phyloP scores from a whole-genome alignment of 2,329 filamentous ascomycete species.

The Fusarium sp. region DNA sequence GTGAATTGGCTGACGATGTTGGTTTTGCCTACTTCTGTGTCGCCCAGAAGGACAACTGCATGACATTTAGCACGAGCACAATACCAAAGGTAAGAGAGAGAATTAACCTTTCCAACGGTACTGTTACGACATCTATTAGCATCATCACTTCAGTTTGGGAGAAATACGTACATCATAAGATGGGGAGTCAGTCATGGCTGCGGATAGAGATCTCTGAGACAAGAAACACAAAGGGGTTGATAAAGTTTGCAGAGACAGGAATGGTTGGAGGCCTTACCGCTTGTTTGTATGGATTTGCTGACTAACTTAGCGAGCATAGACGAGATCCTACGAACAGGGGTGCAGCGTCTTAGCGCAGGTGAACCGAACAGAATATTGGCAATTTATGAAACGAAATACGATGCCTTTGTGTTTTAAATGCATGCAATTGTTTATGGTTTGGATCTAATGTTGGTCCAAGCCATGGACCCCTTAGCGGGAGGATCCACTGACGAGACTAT shows the following conservation, averaged over 20 bases:
- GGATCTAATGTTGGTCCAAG: neutral
- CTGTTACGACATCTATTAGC: neutral
- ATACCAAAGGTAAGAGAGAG: neutral
- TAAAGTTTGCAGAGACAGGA: neutral
- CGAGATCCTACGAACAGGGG: slow-evolving; percentile 1
- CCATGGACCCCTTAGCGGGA: neutral
- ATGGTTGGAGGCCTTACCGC: slow-evolving; percentile 5
- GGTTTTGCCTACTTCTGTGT: slow-evolving; percentile 7
- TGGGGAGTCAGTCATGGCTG: neutral
- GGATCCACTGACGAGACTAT: neutral
- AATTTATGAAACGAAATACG: neutral
- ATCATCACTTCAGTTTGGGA: neutral
- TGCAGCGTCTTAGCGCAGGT: neutral
- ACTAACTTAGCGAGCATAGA: slow-evolving; percentile 8
- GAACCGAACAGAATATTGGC: neutral
- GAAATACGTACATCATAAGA: neutral
- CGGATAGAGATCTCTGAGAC: neutral
- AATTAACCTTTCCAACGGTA: neutral
- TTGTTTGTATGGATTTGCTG: neutral
- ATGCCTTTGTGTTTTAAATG: neutral
- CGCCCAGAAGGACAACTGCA: slow-evolving; percentile 5
- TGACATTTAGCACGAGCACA: neutral
- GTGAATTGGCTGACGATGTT: slow-evolving; percentile 11
- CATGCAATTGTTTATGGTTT: neutral
- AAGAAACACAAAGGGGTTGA: neutral